A percentile compares a stretch with the other conserved stretches of the same genome.
These are phyloP conservation scores for Fusarium verticillioides DNA, from an alignment of 2,329 filamentous ascomycete species.

Conservation along the genomic window DNA sequence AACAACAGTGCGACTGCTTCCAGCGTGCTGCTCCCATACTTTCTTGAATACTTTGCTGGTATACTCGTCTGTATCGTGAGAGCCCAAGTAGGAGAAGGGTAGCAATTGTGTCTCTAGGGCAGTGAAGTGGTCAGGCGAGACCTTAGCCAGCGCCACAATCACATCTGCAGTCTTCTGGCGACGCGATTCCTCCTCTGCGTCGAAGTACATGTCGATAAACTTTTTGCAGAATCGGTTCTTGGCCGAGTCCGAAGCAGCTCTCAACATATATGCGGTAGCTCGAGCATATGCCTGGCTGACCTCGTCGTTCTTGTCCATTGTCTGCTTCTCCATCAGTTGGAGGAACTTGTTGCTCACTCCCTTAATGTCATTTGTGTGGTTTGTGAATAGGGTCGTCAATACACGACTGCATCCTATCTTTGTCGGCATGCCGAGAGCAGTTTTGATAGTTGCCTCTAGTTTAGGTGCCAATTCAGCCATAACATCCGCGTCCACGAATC, in stretches of 20 bases:
- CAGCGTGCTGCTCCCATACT: slow-evolving; percentile 92
- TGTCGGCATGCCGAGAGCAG: slow-evolving; percentile 88
- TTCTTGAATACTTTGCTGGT: slow-evolving; percentile 83
- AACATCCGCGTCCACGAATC: slow-evolving; percentile 81
- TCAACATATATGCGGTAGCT: slow-evolving; percentile 85
- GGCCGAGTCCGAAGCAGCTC: slow-evolving; percentile 61
- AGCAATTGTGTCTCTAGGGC: slow-evolving; percentile 78
- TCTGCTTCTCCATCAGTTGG: slow-evolving; percentile 80
- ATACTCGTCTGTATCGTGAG: slow-evolving; percentile 85
- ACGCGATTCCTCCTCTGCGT: slow-evolving; percentile 79
- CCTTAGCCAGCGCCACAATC: slow-evolving; percentile 83
- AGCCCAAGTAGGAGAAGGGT: slow-evolving; percentile 88
- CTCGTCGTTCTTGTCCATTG: slow-evolving; percentile 92
- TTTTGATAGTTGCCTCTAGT: slow-evolving; percentile 83
- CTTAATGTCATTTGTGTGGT: slow-evolving; percentile 78
- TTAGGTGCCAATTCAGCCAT: slow-evolving; percentile 78
- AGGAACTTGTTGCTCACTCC: slow-evolving; percentile 82
- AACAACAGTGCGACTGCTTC: slow-evolving; percentile 81
- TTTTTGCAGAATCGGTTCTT: slow-evolving; percentile 63
- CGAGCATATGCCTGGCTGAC: slow-evolving; percentile 90
- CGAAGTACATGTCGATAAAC: slow-evolving; percentile 79
- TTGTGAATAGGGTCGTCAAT: slow-evolving; percentile 84
- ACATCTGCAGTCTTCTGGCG: slow-evolving; percentile 84
- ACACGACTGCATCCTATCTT: slow-evolving; percentile 92
- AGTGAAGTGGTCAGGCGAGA: slow-evolving; percentile 89